Evolutionary conservation across 2,329 filamentous ascomycete species (phyloP).

Genomic region (Exophiala phaeomuriformis): DNA sequence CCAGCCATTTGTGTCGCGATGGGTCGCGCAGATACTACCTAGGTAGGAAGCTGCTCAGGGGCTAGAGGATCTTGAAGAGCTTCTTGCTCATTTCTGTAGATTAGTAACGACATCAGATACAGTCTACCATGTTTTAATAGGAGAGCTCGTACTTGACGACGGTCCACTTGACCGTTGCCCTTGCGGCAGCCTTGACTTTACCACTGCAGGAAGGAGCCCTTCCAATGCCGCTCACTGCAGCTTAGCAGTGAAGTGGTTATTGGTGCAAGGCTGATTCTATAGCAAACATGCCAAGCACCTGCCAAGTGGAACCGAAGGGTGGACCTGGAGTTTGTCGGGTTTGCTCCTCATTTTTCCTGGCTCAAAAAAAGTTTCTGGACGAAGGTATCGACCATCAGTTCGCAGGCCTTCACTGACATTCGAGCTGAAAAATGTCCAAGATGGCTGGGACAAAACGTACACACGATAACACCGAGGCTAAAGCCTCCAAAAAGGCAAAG

Average conservation of each 20-base stretch:
- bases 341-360: neutral
- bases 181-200: no score
- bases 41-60: no score
- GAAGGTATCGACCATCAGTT: neutral
- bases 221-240: no score
- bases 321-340: neutral
- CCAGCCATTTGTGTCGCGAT: no score
- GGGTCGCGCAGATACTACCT: no score
- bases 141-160: no score
- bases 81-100: no score
- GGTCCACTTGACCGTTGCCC: no score
- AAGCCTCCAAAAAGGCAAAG: constrained; percentile 14
- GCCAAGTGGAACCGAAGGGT: neutral
- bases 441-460: constrained; percentile 21
- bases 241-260: neutral
- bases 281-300: neutral
- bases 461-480: constrained; percentile 6
- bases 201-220: no score
- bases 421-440: constrained; percentile 7
- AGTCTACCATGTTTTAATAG: no score
- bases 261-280: neutral
- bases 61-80: no score
- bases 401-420: neutral
- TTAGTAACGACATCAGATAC: no score
- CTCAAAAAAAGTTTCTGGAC: neutral